phyloP scores from a whole-genome alignment of 306 rosid genomes.

The Cicer bijugum region DNA sequence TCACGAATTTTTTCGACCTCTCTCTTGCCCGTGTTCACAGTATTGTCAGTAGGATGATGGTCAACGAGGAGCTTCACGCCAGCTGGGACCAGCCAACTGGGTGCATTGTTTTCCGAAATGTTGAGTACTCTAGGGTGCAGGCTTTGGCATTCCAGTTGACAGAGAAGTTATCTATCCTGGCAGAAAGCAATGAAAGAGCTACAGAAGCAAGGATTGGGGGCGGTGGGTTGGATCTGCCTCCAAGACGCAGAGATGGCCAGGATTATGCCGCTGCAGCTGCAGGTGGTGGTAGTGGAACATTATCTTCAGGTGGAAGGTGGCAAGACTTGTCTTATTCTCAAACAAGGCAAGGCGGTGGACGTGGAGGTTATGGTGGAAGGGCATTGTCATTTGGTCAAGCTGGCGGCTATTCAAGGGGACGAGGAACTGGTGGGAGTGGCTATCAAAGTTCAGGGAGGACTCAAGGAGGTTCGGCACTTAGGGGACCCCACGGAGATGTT shows the following conservation, averaged over 20 bases:
- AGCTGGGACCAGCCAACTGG: conserved; percentile 71
- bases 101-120: conserved; percentile 63
- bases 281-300: conserved; percentile 51
- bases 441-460: conserved; percentile 72
- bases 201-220: conserved; percentile 82
- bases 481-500: conserved; percentile 73
- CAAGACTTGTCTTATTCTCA: conserved; percentile 67
- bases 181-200: conserved; percentile 93
- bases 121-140: conserved; percentile 70
- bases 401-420: conserved; percentile 61
- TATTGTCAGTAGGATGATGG: conserved; percentile 89
- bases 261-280: conserved; percentile 65
- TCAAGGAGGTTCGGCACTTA: conserved; percentile 55
- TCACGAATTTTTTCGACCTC: conserved; percentile 77
- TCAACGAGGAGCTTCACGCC: conserved; percentile 90
- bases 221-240: conserved; percentile 82
- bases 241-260: conserved; percentile 83
- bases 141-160: conserved; percentile 84
- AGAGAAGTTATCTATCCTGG: conserved; percentile 78
- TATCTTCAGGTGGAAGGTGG: conserved; percentile 70
- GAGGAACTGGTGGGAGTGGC: conserved; percentile 59
- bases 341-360: conserved; percentile 76
- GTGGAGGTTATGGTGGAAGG: conserved; percentile 70
- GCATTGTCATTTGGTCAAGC: conserved; percentile 53
- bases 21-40: conserved; percentile 64